Evolutionary conservation across 2,329 filamentous ascomycete species (phyloP).

Genomic region (Cercospora janseana): DNA sequence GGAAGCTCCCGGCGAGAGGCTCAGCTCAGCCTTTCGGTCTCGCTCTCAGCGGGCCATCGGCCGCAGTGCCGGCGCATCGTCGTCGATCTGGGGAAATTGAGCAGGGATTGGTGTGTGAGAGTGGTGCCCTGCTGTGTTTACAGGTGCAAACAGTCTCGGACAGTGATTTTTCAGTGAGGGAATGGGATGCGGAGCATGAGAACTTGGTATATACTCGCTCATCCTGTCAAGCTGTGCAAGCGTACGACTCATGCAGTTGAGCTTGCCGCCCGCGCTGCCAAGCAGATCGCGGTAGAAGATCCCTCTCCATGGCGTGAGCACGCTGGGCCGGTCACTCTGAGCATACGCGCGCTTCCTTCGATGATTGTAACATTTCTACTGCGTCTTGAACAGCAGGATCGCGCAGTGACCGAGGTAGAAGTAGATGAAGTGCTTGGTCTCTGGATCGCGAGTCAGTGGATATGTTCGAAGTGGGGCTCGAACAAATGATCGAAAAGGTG

Average conservation of each 20-base stretch:
- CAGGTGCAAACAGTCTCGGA: too few species aligned
- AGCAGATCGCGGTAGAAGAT: neutral
- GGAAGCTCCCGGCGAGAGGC: conserved; percentile 11
- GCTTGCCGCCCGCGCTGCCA: too few species aligned
- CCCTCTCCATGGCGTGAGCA: neutral
- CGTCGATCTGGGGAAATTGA: conserved; percentile 9
- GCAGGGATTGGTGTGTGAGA: neutral
- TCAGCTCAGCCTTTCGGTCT: conserved; percentile 9
- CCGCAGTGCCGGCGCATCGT: conserved; percentile 4
- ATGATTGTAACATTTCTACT: too few species aligned
- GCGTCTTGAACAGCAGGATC: conserved; percentile 98
- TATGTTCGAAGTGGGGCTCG: conserved; percentile 5
- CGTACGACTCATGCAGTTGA: too few species aligned
- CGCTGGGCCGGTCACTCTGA: neutral
- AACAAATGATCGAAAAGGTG: neutral
- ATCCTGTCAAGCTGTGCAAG: too few species aligned
- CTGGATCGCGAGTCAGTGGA: conserved; percentile 50
- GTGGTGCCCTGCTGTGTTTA: neutral
- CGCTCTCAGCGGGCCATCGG: conserved; percentile 6
- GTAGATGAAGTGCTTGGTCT: conserved; percentile 99
- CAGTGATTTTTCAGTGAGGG: too few species aligned
- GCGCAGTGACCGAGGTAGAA: conserved; percentile 99
- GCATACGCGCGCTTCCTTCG: too few species aligned
- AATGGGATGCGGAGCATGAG: too few species aligned
- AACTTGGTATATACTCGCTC: too few species aligned